Percentiles rank a stretch among this genome's conserved stretches.
phyloP scores from a whole-genome alignment of 1,284 basidiomycete genomes.

The Boletus calvinii region DNA sequence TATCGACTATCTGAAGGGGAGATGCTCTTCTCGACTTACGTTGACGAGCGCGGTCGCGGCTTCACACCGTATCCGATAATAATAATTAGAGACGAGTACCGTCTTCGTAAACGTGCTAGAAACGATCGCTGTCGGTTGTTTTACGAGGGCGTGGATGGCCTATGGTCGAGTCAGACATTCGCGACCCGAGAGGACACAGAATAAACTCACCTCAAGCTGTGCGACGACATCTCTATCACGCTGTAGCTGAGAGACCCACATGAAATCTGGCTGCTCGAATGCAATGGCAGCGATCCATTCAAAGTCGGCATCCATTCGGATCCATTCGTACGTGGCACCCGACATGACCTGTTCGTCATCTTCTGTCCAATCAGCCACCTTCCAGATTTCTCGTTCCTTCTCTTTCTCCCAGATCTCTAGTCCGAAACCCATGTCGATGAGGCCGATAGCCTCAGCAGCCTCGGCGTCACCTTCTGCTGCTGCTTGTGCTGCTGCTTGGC shows the following conservation, averaged over 20 bases:
- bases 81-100: conserved; percentile 94
- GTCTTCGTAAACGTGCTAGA: conserved; percentile 93
- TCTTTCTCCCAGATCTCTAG: conserved; percentile 96
- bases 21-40: conserved; percentile 49
- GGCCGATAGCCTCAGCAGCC: conserved; percentile 89
- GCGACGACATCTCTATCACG: conserved; percentile 98
- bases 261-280: conserved; percentile 96
- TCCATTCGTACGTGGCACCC: conserved; percentile 98
- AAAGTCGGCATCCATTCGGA: conserved; percentile 97
- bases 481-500: conserved; percentile 90
- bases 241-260: conserved; percentile 98
- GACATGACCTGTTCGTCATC: conserved; percentile 93
- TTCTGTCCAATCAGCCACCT: conserved; percentile 97
- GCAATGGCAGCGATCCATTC: conserved; percentile 95
- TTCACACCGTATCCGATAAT: conserved; percentile 95
- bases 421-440: conserved; percentile 96
- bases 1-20: conserved; percentile 7
- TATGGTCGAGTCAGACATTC: conserved; percentile 34
- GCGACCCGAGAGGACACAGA: background rate
- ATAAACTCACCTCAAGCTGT: conserved; percentile 79
- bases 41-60: conserved; percentile 85
- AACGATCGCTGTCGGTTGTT: conserved; percentile 84
- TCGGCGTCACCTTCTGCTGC: conserved; percentile 90
- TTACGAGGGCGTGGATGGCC: conserved; percentile 84
- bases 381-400: conserved; percentile 90